phyloP scores from a whole-genome alignment of 176 grass and related monocot genomes.

The Poa pratensis region DNA sequence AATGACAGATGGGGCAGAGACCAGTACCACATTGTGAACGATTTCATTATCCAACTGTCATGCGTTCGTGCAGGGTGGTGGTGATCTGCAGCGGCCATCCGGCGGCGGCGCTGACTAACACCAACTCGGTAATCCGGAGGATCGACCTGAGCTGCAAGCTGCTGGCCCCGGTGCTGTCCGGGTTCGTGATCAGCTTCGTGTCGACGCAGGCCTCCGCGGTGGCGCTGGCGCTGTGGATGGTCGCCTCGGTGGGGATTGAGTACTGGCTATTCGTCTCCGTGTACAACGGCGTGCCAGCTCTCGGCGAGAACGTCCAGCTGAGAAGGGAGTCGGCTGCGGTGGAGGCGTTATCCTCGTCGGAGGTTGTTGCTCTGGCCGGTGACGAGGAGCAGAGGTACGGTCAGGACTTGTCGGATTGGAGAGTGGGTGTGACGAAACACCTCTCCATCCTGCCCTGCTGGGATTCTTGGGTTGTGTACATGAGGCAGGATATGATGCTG shows the following conservation, averaged over 20 bases:
- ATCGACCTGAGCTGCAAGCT: constrained; percentile 90
- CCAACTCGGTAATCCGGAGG: constrained; percentile 88
- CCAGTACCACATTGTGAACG: no score
- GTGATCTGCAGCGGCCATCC: constrained; percentile 62
- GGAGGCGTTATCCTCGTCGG: not conserved
- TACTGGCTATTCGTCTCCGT: constrained; percentile 87
- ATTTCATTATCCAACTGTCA: no score
- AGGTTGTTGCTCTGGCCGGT: not conserved
- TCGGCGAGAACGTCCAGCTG: constrained; percentile 37
- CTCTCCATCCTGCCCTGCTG: constrained; percentile 66
- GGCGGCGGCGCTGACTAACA: constrained; percentile 59
- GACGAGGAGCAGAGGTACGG: constrained; percentile 6
- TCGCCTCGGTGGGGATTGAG: constrained; percentile 59
- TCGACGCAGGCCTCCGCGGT: constrained; percentile 70
- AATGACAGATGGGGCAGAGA: no score
- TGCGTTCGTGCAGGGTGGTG: constrained; percentile 62
- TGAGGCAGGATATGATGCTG: constrained; percentile 72
- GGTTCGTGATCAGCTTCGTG: constrained; percentile 86
- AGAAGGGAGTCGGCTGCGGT: constrained; percentile 20
- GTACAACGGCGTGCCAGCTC: constrained; percentile 62
- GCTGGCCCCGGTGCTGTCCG: constrained; percentile 71
- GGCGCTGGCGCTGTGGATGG: constrained; percentile 65
- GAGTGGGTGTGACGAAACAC: constrained; percentile 35
- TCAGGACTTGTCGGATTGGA: constrained; percentile 40
- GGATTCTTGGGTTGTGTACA: constrained; percentile 68